These are phyloP conservation scores for Stagonosporopsis tanaceti DNA, from an alignment of 2,329 filamentous ascomycete species.

Conservation along the genomic window DNA sequence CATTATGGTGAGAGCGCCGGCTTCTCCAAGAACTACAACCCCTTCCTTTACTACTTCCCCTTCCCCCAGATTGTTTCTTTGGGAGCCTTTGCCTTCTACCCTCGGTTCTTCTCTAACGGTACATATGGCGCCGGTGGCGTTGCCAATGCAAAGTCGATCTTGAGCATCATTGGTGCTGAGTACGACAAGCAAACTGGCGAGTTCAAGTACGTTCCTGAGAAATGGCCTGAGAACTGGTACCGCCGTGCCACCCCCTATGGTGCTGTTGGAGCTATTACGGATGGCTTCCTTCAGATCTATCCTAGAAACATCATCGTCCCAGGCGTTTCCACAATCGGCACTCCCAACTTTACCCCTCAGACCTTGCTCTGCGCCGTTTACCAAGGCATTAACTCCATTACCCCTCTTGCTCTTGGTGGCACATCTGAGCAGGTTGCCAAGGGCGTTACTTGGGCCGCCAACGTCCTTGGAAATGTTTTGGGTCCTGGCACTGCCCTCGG, in stretches of 20 bases:
- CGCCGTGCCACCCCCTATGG: constrained; percentile 57
- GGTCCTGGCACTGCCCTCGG: constrained; percentile 40
- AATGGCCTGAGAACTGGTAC: constrained; percentile 64
- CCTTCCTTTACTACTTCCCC: constrained; percentile 49
- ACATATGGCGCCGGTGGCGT: constrained; percentile 49
- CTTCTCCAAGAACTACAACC: constrained; percentile 53
- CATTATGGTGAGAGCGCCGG: constrained; percentile 50
- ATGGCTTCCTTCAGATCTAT: constrained; percentile 46
- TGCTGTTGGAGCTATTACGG: constrained; percentile 48
- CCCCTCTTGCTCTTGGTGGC: constrained; percentile 41
- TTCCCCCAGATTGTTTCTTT: constrained; percentile 58
- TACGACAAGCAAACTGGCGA: constrained; percentile 52
- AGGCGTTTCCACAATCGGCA: constrained; percentile 40
- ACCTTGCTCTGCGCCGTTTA: constrained; percentile 48
- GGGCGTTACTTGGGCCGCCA: constrained; percentile 39
- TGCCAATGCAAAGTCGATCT: constrained; percentile 42
- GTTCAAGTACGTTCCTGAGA: constrained; percentile 59
- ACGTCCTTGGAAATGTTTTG: constrained; percentile 41
- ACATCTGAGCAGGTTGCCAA: constrained; percentile 29
- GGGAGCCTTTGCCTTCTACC: constrained; percentile 50
- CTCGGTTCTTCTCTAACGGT: constrained; percentile 45
- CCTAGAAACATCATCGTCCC: constrained; percentile 44
- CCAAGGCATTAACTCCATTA: constrained; percentile 48
- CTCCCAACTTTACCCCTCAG: constrained; percentile 40
- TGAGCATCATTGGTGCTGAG: constrained; percentile 59